phyloP scores from a whole-genome alignment of 495 filamentous ascomycete species.

The Aspergillus sclerotiicarbonarius region DNA sequence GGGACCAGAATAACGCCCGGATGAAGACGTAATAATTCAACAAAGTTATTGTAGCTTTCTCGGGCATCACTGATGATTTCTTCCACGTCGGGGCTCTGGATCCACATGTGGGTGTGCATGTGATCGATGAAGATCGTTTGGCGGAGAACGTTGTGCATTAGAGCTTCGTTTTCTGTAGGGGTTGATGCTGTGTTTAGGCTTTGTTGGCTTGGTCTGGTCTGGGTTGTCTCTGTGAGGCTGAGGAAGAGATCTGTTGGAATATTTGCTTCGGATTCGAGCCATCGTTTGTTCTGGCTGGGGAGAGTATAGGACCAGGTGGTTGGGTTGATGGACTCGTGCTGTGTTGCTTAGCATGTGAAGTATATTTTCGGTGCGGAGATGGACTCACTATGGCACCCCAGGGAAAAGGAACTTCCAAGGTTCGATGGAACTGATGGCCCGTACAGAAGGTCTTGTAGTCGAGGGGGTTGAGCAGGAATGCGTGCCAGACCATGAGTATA shows the following conservation, averaged over 20 bases:
- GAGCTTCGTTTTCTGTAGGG: not conserved
- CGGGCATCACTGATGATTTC: slow-evolving; percentile 3
- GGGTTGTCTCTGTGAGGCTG: not conserved
- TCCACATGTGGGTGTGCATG: slow-evolving; percentile 15
- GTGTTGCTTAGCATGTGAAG: not conserved
- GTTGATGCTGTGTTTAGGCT: too few relatives aligned
- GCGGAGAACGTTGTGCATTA: not conserved
- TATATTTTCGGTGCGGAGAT: not conserved
- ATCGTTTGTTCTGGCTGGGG: not conserved
- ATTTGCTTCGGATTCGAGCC: slow-evolving; percentile 2
- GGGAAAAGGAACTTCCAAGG: slow-evolving; percentile 16
- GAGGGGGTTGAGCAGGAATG: slow-evolving; percentile 20
- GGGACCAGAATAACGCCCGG: slow-evolving; percentile 9
- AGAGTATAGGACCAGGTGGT: slow-evolving; percentile 16
- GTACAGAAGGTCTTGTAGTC: slow-evolving; percentile 16
- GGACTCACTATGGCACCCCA: slow-evolving; percentile 25
- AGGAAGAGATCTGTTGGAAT: slow-evolving; percentile 9
- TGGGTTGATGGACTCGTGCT: slow-evolving; percentile 15
- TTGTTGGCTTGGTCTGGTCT: not conserved
- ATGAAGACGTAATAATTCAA: slow-evolving; percentile 5
- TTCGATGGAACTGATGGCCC: not conserved
- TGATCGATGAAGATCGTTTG: slow-evolving; percentile 13
- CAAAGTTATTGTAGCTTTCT: slow-evolving; percentile 11
- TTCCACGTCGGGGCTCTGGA: slow-evolving; percentile 9
- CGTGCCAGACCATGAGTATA: slow-evolving; percentile 27